phyloP scores from a whole-genome alignment of 768 basidiomycete genomes.

The Tylopilus sp. region DNA sequence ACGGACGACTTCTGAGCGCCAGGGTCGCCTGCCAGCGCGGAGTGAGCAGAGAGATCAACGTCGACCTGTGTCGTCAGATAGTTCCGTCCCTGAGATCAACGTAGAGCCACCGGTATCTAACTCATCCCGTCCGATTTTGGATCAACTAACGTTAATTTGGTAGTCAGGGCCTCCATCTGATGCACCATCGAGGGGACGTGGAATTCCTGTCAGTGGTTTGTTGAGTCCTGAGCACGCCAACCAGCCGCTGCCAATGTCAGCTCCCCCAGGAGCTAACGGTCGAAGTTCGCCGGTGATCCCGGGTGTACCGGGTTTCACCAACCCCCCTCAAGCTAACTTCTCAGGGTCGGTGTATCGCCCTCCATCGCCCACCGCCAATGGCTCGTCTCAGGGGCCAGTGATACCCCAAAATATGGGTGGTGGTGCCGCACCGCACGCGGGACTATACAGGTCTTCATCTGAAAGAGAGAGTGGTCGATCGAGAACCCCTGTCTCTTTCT shows the following conservation, averaged over 20 bases:
- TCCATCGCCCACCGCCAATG: background rate
- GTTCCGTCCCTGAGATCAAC: conserved; percentile 33
- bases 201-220: conserved; percentile 12
- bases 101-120: conserved; percentile 30
- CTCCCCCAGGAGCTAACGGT: conserved; percentile 7
- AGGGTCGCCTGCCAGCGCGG: conserved; percentile 21
- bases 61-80: conserved; percentile 29
- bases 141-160: conserved; percentile 12
- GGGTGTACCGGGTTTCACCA: conserved; percentile 14
- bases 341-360: conserved; percentile 15
- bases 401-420: conserved; percentile 17
- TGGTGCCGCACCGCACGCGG: conserved; percentile 5
- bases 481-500: conserved; percentile 22
- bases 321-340: conserved; percentile 5
- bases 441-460: conserved; percentile 13
- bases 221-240: conserved; percentile 33
- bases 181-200: conserved; percentile 28
- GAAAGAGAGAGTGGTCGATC: conserved; percentile 21
- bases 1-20: conserved; percentile 22
- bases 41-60: conserved; percentile 19
- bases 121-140: conserved; percentile 5
- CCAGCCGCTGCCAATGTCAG: conserved; percentile 25
- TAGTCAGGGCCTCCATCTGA: conserved; percentile 32
- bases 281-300: conserved; percentile 17
- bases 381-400: conserved; percentile 19